Conservation (phyloP, 352 stramenopile genomes). For the Phytopythium delawarense region DNA sequence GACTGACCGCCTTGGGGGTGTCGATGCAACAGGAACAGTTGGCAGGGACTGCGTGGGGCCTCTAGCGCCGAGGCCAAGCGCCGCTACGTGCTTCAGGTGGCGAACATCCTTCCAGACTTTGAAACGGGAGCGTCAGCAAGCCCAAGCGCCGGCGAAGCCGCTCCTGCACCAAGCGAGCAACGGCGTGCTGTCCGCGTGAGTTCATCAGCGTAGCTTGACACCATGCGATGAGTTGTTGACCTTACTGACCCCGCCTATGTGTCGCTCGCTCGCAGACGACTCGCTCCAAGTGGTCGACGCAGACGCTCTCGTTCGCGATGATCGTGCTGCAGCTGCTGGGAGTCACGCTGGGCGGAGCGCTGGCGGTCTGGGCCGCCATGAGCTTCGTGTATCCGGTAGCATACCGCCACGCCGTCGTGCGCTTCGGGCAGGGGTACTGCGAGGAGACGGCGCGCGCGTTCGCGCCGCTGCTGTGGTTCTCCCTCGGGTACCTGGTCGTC, state of each 20-base stretch:
- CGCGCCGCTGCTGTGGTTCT: conserved; percentile 53
- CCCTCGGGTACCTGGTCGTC: conserved; percentile 44
- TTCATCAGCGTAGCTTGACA: not conserved
- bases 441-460: conserved; percentile 25
- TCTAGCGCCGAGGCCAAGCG: conserved; percentile 32
- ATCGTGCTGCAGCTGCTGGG: conserved; percentile 17
- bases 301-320: conserved; percentile 9
- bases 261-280: not conserved
- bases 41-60: conserved; percentile 36
- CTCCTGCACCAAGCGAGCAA: not conserved
- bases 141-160: not conserved
- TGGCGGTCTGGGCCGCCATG: conserved; percentile 11
- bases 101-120: conserved; percentile 44
- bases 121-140: conserved; percentile 4
- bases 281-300: not conserved
- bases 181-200: not conserved
- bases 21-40: conserved; percentile 38
- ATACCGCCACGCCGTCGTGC: conserved; percentile 14
- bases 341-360: not conserved
- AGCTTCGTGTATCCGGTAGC: conserved; percentile 21
- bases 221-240: not conserved
- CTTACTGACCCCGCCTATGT: not conserved
- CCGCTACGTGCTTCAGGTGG: conserved; percentile 48
- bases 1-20: no score
- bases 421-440: conserved; percentile 24